Base-by-base conservation (phyloP, 257 asterid species). In the Mentha longifolia region DNA sequence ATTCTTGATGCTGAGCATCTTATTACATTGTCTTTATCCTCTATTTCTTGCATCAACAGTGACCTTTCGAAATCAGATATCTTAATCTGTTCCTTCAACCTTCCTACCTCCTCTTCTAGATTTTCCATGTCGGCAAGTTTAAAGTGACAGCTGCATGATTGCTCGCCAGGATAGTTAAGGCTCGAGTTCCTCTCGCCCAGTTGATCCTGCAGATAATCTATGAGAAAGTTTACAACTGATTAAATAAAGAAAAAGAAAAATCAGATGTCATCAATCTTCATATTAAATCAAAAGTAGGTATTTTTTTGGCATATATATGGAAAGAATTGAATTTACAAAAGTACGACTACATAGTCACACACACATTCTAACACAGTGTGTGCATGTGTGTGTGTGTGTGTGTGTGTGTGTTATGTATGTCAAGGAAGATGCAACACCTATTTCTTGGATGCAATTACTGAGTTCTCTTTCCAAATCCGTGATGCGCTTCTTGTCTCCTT, bases 161-260 rank as follows among this genome's bases (percentile, higher is more conserved):
- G 85, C 81, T 87, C 87, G 14, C 74, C 79, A 1, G 86, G 77
- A 77, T 75, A 76, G 74, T 79, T 75, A 37, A 78, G 80, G 74
- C 85, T 86, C 7, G 74, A 79, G 84, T 84, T 85, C 78, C 86
- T 91, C 75, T 68, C 74, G 75, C 83, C 79, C 47, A 94, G 83
- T 76, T 91, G 96, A 83, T 91, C 98, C 90, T 88, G 97, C 87
- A 94, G 85, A 80, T 87, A 94, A 85, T 94, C 98, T 94, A 83
- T 50, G 76, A 73, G 74, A 74, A 76, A 72, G 69, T 51, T 70
- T 72, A 50, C 69, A 68, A 75, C 52, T 43, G 39, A 66, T 75
- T 68, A 77, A 77, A 62, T 59, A 47, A 71, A 58, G 61, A 39
- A 68, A 41, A 15, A 22, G 68, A 37, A 65, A 71, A 42, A 2